Evolutionary conservation across 805 yeast genomes (phyloP).

Genomic region (Jamesozyma gamospora): DNA sequence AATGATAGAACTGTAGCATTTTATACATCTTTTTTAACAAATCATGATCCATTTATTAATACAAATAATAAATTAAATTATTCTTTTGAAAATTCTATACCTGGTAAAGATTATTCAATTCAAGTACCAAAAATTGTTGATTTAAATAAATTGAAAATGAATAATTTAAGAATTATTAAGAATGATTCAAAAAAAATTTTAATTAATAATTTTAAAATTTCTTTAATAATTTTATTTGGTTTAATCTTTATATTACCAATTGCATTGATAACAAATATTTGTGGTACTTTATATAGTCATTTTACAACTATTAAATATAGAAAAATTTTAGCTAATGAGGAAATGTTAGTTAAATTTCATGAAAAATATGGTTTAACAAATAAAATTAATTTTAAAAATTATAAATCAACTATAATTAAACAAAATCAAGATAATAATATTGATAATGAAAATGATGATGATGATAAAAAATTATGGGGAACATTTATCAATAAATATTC

Average conservation of each 20-base stretch:
- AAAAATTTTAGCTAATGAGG: constrained; percentile 15
- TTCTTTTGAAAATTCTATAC: constrained; percentile 36
- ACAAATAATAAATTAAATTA: constrained; percentile 39
- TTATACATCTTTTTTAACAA: constrained; percentile 69
- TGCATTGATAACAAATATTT: constrained; percentile 17
- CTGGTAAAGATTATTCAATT: constrained; percentile 12
- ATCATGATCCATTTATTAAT: constrained; percentile 63
- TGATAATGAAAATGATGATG: neutral
- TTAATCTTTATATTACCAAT: constrained; percentile 18
- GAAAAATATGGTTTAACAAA: constrained; percentile 19
- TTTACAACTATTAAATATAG: constrained; percentile 20
- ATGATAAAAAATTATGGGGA: constrained; percentile 15
- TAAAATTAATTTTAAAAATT: constrained; percentile 15
- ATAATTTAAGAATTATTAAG: neutral
- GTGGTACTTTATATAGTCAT: constrained; percentile 26
- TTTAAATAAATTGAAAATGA: constrained; percentile 14
- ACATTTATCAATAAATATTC: constrained; percentile 22
- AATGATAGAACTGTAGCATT: constrained; percentile 85
- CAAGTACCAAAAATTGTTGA: constrained; percentile 22
- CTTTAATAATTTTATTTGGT: neutral
- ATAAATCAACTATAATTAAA: constrained; percentile 13
- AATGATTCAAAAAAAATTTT: neutral
- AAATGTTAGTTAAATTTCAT: constrained; percentile 14
- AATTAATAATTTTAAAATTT: neutral
- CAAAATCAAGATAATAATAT: neutral